Conservation (phyloP, 2,329 filamentous ascomycete genomes). For the Colletotrichum sp. region DNA sequence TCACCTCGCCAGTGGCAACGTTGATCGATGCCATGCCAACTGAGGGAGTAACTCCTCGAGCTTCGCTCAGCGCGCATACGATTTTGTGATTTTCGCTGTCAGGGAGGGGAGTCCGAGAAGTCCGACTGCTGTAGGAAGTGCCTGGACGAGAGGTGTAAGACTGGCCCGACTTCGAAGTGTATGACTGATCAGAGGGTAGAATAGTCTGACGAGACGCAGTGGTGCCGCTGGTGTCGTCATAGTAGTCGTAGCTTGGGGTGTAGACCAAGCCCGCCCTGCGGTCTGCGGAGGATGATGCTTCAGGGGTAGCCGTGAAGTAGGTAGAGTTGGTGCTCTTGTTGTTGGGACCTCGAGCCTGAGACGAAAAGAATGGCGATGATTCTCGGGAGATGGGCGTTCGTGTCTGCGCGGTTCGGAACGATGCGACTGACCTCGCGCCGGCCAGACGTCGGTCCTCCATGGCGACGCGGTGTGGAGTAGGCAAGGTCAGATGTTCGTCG, state of each 20-base stretch:
- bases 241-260: not conserved
- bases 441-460: not conserved
- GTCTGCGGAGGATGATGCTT: not conserved
- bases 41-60: constrained; percentile 82
- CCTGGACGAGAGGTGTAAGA: constrained; percentile 31
- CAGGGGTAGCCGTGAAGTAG: not conserved
- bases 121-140: constrained; percentile 47
- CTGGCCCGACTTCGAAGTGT: not conserved
- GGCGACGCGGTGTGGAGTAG: not conserved
- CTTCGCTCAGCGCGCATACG: constrained; percentile 88
- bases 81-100: constrained; percentile 68
- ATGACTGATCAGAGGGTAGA: not conserved
- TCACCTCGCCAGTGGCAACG: constrained; percentile 80
- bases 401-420: not conserved
- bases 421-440: not conserved
- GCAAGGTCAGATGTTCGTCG: not conserved
- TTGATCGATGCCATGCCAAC: constrained; percentile 90
- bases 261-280: not conserved
- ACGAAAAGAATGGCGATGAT: not conserved
- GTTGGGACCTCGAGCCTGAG: not conserved
- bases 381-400: not conserved
- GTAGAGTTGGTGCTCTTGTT: not conserved
- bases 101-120: constrained; percentile 48
- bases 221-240: not conserved
- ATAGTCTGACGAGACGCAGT: not conserved